Base-by-base conservation (phyloP, 495 filamentous ascomycete species). In the Lasiosphaeriaceae sp. region DNA sequence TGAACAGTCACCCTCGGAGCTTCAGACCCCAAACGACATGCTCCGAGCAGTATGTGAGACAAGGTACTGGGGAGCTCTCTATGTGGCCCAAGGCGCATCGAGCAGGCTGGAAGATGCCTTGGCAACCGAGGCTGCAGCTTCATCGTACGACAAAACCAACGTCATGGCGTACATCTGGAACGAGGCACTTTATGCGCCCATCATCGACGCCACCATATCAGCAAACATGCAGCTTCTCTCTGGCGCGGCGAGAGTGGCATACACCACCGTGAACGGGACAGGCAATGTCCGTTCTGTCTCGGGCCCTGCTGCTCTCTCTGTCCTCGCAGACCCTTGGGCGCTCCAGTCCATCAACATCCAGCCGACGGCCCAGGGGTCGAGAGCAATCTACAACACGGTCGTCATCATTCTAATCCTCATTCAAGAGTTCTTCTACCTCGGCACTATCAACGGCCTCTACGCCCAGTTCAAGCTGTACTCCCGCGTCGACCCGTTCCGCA, bases 361-460 rank as follows among this genome's bases (percentile, higher is more conserved):
- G 47, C 66, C 74, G 1, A 82, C 78, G 0, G 46, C 66, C 0
- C 80, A 83, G 57, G 80, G 80, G 11, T 74, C 77, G 2, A 68
- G 77, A 0, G 47, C 75, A 0, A 70, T 82, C 55, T 80, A 80
- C 68, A 83, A 83, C 59, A 81, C 78, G 0, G 53, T 82, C 3
- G 68, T 73, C 17, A 74, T 82, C 21, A 74, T 82, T 54, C 60
- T 73, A 56, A 47, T 71, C 52, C 60, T 82, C 16, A 77, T 82
- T 56, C 78, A 81, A 50, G 73, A 81, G 52, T 83, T 83, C 66
- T 82, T 82, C 69, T 83, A 71, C 58, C 65, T 83, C 2, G 70
- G 65, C 35, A 71, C 65, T 12, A 65, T 74, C 55, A 75, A 74
- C 47, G 59, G 71, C 12, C 62, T 83, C 2, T 76, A 74, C 52